Evolutionary conservation across 2,329 filamentous ascomycete species (phyloP), one percentile per base, ranked within the genome.

Genomic region (Colletotrichum australisinense): DNA sequence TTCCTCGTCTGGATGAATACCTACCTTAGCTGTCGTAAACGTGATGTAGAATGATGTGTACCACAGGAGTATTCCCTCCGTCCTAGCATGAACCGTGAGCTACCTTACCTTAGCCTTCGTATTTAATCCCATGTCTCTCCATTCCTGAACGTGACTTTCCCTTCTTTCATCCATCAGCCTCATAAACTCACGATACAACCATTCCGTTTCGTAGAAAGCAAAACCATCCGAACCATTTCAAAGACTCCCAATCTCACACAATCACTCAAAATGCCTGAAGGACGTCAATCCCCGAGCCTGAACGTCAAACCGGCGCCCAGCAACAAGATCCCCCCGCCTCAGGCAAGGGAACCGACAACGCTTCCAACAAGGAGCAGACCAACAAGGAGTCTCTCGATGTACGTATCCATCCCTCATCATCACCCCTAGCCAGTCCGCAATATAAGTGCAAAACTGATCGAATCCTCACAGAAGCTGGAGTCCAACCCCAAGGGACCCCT

Each of bases 191-290:
- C 49, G 11, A 35, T 4, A 35, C 32, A 1, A 12, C 32, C 32
- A n/a, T n/a, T n/a, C n/a, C n/a, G n/a, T n/a, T n/a, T n/a, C n/a
- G n/a, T n/a, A n/a, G n/a, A n/a, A n/a, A n/a, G n/a, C n/a, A n/a
- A n/a, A n/a, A n/a, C n/a, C n/a, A n/a, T n/a, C n/a, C n/a, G n/a
- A n/a, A n/a, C n/a, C n/a, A n/a, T n/a, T n/a, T n/a, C n/a, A n/a
- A n/a, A n/a, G n/a, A n/a, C n/a, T n/a, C n/a, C n/a, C n/a, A n/a
- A n/a, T n/a, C n/a, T n/a, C n/a, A n/a, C n/a, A n/a, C n/a, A n/a
- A n/a, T n/a, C n/a, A n/a, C n/a, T n/a, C n/a, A n/a, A n/a, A n/a
- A 94, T 95, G 93, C 92, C 93, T 79, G 83, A 89, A 83, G 93
- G 94, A 81, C 92, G 92, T 80, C 89, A 97, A 84, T 97, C 95